Percentiles rank a stretch among this genome's conserved stretches.
These are phyloP conservation scores for Singerocomus inundabilis DNA, from an alignment of 1,284 basidiomycete genomes.

Conservation along the genomic window DNA sequence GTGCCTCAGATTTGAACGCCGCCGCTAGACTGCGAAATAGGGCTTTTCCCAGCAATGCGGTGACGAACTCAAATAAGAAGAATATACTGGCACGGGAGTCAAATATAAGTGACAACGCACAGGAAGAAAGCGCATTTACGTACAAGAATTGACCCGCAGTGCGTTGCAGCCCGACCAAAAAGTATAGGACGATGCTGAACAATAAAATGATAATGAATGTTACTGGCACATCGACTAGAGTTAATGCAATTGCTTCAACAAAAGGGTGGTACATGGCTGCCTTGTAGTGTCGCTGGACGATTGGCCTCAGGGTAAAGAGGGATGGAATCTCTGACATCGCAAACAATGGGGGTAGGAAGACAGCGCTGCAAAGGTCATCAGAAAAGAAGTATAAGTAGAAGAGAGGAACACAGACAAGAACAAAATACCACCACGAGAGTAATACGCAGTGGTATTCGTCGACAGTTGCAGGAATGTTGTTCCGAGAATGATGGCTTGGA, in stretches of 20 bases:
- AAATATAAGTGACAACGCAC: slow-evolving; percentile 7
- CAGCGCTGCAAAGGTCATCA: slow-evolving; percentile 20
- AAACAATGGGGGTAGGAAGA: slow-evolving; percentile 33
- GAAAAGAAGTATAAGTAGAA: not conserved
- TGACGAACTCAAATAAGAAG: slow-evolving; percentile 49
- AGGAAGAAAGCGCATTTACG: slow-evolving; percentile 10
- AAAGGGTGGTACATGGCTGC: slow-evolving; percentile 57
- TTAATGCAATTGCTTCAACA: slow-evolving; percentile 55
- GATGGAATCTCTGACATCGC: slow-evolving; percentile 43
- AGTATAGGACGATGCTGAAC: slow-evolving; percentile 56
- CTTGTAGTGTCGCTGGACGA: slow-evolving; percentile 52
- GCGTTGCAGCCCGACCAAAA: slow-evolving; percentile 49
- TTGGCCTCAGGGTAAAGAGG: slow-evolving; percentile 54
- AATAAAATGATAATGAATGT: slow-evolving; percentile 43
- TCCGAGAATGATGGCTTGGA: slow-evolving; percentile 74
- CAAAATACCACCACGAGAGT: slow-evolving; percentile 76
- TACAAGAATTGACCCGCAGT: slow-evolving; percentile 47
- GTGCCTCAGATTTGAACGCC: slow-evolving; percentile 49
- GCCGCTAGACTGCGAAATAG: slow-evolving; percentile 61
- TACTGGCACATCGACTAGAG: slow-evolving; percentile 60
- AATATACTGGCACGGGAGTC: slow-evolving; percentile 40
- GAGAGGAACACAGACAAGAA: slow-evolving; percentile 53
- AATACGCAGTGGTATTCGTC: slow-evolving; percentile 65
- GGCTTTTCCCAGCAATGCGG: slow-evolving; percentile 59
- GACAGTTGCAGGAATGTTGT: slow-evolving; percentile 71